Percentiles rank a stretch among this genome's conserved stretches.
These are phyloP conservation scores for Fibroporia radiculosa DNA, from an alignment of 768 basidiomycete species.

Conservation along the genomic window DNA sequence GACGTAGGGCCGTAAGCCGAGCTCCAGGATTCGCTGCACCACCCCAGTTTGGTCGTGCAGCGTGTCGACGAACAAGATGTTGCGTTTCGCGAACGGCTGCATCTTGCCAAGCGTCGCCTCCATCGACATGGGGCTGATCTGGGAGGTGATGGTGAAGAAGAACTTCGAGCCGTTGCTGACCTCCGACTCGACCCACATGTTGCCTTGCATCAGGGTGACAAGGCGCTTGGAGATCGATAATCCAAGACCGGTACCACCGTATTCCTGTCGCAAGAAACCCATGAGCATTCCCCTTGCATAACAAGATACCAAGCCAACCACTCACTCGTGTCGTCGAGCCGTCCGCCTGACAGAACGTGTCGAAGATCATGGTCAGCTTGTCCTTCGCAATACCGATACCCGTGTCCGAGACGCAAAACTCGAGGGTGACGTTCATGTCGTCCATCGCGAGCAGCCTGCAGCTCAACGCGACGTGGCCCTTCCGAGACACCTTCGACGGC, in stretches of 20 bases:
- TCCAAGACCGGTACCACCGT: constrained; percentile 94
- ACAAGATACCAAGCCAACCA: constrained; percentile 9
- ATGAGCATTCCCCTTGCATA: neutral
- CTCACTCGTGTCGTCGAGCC: constrained; percentile 91
- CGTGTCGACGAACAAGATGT: constrained; percentile 90
- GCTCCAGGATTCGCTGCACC: constrained; percentile 64
- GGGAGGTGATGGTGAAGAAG: constrained; percentile 93
- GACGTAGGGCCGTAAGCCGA: constrained; percentile 72
- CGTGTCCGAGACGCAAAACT: constrained; percentile 97
- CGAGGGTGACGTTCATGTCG: constrained; percentile 79
- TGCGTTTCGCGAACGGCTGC: constrained; percentile 78
- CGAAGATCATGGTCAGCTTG: constrained; percentile 96
- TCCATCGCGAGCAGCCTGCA: constrained; percentile 74
- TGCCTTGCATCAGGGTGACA: constrained; percentile 94
- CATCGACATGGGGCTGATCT: constrained; percentile 67
- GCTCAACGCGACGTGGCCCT: constrained; percentile 87
- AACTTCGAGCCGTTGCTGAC: constrained; percentile 89
- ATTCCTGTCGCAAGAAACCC: constrained; percentile 50
- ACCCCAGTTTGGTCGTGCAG: constrained; percentile 69
- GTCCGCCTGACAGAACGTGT: constrained; percentile 98
- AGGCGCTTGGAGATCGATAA: constrained; percentile 96
- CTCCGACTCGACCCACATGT: constrained; percentile 98
- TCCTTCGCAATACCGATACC: constrained; percentile 99
- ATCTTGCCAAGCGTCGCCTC: constrained; percentile 74
- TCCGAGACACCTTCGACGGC: constrained; percentile 64